Evolutionary conservation across 2,329 filamentous ascomycete species (phyloP).

Genomic region (Tolypocladium paradoxum): DNA sequence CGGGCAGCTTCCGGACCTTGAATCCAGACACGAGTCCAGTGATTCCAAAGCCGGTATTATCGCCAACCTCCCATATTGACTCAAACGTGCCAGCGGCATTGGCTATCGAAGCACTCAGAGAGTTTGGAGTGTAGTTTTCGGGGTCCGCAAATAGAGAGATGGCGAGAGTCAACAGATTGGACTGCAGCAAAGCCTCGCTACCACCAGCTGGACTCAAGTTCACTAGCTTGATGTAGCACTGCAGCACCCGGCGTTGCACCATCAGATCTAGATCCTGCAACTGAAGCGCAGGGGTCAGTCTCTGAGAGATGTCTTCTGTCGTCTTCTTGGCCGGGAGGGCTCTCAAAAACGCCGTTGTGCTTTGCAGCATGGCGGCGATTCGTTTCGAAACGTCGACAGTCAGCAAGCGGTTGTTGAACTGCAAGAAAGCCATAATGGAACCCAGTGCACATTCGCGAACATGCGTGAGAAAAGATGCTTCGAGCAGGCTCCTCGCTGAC

Average conservation of each 20-base stretch:
- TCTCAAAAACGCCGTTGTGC: conserved; percentile 81
- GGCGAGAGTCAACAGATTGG: conserved; percentile 80
- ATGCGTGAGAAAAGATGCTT: conserved; percentile 87
- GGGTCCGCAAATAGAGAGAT: conserved; percentile 90
- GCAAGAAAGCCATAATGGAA: conserved; percentile 82
- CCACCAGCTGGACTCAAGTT: conserved; percentile 78
- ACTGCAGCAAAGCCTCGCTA: conserved; percentile 77
- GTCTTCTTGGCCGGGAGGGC: conserved; percentile 74
- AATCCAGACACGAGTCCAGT: conserved; percentile 76
- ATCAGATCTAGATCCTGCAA: conserved; percentile 85
- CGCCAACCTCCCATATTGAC: conserved; percentile 85
- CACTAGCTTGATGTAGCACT: conserved; percentile 88
- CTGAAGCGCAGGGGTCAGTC: conserved; percentile 75
- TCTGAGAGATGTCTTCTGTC: conserved; percentile 75
- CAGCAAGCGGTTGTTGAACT: conserved; percentile 84
- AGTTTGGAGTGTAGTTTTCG: conserved; percentile 75
- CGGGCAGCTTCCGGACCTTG: conserved; percentile 57
- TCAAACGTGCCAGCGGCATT: conserved; percentile 85
- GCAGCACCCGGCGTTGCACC: conserved; percentile 83
- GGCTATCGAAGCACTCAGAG: conserved; percentile 82
- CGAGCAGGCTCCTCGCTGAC: conserved; percentile 69
- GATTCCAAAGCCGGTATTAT: conserved; percentile 91
- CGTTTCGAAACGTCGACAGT: conserved; percentile 91
- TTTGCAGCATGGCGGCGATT: conserved; percentile 88
- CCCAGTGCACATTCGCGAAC: conserved; percentile 90